Conservation (phyloP, 2,329 filamentous ascomycete genomes). For the Alternaria sp. region DNA sequence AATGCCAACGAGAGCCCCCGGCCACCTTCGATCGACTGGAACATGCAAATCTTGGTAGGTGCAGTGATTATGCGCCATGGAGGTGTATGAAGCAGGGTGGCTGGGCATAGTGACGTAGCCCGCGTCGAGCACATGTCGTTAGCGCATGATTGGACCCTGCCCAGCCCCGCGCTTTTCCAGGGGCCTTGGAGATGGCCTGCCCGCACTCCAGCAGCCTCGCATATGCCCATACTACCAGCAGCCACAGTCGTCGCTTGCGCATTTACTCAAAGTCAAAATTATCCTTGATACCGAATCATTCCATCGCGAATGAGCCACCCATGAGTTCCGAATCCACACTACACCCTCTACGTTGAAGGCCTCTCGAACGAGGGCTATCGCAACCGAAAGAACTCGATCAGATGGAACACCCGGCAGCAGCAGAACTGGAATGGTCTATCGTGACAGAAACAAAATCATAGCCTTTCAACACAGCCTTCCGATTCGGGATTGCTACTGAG, state of each 20-base stretch:
- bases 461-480: background rate
- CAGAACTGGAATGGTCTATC: background rate
- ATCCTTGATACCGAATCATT: background rate
- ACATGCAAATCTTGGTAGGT: no score
- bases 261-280: rapidly evolving
- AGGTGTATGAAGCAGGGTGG: no score
- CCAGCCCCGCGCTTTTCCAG: background rate
- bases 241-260: background rate
- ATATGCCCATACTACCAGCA: background rate
- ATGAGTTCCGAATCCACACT: background rate
- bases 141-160: background rate
- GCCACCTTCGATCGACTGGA: no score
- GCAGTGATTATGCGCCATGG: no score
- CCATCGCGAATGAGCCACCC: background rate
- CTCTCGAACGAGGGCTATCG: background rate
- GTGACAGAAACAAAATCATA: background rate
- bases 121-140: background rate
- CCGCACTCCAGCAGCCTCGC: background rate
- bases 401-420: background rate
- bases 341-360: background rate
- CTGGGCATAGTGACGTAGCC: no score
- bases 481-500: background rate
- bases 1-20: no score
- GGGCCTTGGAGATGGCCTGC: background rate
- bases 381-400: background rate